Base-by-base conservation (phyloP, 139 green algal species). In the Picochlorum sp. region DNA sequence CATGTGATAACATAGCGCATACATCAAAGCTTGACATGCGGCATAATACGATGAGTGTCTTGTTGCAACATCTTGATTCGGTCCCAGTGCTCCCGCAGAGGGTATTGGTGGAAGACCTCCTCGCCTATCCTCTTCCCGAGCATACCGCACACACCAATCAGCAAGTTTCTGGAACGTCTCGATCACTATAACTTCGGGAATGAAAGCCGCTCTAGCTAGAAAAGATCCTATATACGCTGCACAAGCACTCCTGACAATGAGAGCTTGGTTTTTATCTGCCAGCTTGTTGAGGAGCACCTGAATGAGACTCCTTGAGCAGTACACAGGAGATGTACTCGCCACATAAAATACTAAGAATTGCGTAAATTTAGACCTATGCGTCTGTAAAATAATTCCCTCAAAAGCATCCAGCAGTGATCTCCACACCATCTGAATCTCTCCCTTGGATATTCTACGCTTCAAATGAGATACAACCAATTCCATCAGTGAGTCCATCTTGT, bases 401-500 rank as follows among this genome's bases (percentile, higher is more conserved):
- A 96, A 95, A 3, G 73, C 68, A 6, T 23, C 54, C 51, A 90
- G 60, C 61, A 92, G 70, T 18, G 78, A 77, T 24, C 80, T 62
- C 82, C 83, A 96, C 69, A 64, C 20, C 49, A 47, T 37, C 15
- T 60, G 49, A 38, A 80, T 65, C 83, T 85, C 74, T 54, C 76
- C 81, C 21, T 20, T 38, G 3, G 68, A 63, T 2, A 62, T 59
- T 24, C 37, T n/a, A 0, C 84, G 63, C 51, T 65, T 61, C 62
- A 96, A 52, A 76, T 95, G 84, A 49, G 76, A 61, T 20, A 96
- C 80, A 3, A 68, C 74, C 57, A 92, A 75, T 70, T 92, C 83
- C 88, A 96, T 96, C 70, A 96, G 58, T 15, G 67, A 76, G 74
- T 96, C 90, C 73, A 96, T 75, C 81, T 90, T 94, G 65, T 95